Conservation (phyloP, 768 basidiomycete species). For the Trametes maxima region DNA sequence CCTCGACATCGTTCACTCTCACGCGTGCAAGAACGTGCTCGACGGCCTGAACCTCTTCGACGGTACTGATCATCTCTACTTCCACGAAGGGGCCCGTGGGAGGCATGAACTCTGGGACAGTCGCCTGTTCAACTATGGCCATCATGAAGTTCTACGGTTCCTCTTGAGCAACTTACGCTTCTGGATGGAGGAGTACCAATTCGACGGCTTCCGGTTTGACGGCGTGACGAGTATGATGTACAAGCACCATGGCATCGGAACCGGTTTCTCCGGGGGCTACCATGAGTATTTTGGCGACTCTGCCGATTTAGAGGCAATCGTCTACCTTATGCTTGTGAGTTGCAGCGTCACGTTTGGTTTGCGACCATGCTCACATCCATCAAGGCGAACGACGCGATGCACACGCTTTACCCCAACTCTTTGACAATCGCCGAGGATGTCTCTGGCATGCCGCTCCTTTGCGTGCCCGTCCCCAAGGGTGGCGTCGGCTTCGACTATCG, state of each 20-base stretch:
- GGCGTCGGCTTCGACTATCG: conserved; percentile 99
- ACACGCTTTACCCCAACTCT: conserved; percentile 72
- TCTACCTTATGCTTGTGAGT: conserved; percentile 95
- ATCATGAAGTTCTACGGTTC: conserved; percentile 94
- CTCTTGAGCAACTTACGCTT: conserved; percentile 92
- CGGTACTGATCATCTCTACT: conserved; percentile 96
- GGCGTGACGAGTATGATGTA: conserved; percentile 99
- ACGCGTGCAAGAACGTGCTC: conserved; percentile 96
- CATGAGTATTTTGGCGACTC: conserved; percentile 93
- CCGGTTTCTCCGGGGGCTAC: conserved; percentile 97
- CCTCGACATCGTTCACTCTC: conserved; percentile 96
- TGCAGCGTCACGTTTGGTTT: not conserved
- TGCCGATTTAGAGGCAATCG: conserved; percentile 87
- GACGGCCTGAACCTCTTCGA: conserved; percentile 97
- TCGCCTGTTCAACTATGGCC: conserved; percentile 94
- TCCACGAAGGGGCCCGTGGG: conserved; percentile 91
- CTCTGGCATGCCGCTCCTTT: conserved; percentile 97
- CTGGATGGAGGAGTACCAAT: conserved; percentile 93
- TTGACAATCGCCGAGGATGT: conserved; percentile 99
- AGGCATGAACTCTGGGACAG: conserved; percentile 98
- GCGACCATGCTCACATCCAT: not conserved
- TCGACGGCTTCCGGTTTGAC: conserved; percentile 98
- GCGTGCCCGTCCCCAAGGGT: conserved; percentile 74
- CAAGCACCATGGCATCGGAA: conserved; percentile 94
- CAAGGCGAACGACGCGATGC: conserved; percentile 92